These are phyloP conservation scores for Suillus alpinus DNA, from an alignment of 768 basidiomycete species.

Conservation along the genomic window DNA sequence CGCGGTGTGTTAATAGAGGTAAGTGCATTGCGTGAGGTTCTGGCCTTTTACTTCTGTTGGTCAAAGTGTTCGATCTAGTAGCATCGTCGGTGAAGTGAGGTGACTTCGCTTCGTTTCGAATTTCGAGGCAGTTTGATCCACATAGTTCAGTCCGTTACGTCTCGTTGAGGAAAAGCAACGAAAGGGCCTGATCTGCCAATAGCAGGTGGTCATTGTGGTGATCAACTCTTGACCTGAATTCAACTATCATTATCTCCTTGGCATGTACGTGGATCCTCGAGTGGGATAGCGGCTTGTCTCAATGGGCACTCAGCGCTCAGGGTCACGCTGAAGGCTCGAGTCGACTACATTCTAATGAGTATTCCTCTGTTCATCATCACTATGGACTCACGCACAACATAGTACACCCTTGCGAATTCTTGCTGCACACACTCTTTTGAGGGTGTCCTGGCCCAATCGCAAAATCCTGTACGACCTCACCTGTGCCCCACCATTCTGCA, in stretches of 20 bases:
- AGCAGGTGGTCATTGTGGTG: neutral
- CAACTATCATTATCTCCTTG: neutral
- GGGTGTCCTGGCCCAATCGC: neutral
- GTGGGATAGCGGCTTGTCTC: neutral
- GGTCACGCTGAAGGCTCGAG: neutral
- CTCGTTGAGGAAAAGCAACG: neutral
- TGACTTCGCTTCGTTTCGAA: neutral
- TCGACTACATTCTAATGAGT: neutral
- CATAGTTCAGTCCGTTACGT: neutral
- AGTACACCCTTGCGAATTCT: neutral
- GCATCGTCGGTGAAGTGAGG: neutral
- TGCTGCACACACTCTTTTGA: neutral
- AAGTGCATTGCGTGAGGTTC: neutral
- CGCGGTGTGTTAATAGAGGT: neutral
- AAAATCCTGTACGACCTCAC: neutral
- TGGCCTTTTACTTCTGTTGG: neutral
- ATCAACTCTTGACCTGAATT: neutral
- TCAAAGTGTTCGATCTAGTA: neutral
- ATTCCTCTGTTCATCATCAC: neutral
- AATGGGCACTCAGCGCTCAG: neutral
- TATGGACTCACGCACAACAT: neutral
- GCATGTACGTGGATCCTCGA: neutral
- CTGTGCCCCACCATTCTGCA: neutral
- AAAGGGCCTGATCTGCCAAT: neutral
- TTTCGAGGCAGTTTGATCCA: neutral